Conservation (phyloP, 768 basidiomycete genomes). For the Rhizopogon sp. region DNA sequence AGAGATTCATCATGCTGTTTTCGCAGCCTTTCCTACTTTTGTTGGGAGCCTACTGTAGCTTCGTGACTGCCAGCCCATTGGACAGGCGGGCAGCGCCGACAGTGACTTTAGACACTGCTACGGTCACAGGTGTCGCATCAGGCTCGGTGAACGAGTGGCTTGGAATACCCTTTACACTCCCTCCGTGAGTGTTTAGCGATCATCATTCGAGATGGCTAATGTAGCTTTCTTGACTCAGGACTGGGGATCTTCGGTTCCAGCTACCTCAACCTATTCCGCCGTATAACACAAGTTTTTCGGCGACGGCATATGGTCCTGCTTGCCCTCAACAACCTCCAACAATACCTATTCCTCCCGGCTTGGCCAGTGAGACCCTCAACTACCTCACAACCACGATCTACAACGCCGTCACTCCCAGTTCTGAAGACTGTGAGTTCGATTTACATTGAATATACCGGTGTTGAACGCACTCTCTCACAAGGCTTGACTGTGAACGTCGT, state of each 20-base stretch:
- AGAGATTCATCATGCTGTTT: neutral
- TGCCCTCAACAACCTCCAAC: conserved; percentile 31
- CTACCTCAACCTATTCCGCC: conserved; percentile 24
- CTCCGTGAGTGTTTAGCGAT: conserved; percentile 26
- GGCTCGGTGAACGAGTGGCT: conserved; percentile 27
- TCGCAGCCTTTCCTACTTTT: neutral
- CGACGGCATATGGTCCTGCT: conserved; percentile 29
- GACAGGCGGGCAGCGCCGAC: conserved; percentile 8
- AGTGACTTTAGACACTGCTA: conserved; percentile 24
- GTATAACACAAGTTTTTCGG: conserved; percentile 29
- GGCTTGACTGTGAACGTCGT: conserved; percentile 53
- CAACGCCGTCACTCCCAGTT: conserved; percentile 24
- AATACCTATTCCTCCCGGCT: conserved; percentile 9
- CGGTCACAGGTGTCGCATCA: conserved; percentile 20
- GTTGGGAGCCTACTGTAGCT: neutral
- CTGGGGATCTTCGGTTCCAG: conserved; percentile 31
- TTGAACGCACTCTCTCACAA: neutral
- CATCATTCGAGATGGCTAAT: neutral
- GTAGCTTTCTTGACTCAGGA: conserved; percentile 12
- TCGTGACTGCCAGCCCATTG: neutral
- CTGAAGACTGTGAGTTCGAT: conserved; percentile 42
- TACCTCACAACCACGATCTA: conserved; percentile 24
- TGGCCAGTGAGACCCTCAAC: conserved; percentile 13
- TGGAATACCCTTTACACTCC: conserved; percentile 37
- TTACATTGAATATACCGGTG: neutral